Evolutionary conservation across 2,329 filamentous ascomycete species (phyloP).

Genomic region (Scorias spongiosa): DNA sequence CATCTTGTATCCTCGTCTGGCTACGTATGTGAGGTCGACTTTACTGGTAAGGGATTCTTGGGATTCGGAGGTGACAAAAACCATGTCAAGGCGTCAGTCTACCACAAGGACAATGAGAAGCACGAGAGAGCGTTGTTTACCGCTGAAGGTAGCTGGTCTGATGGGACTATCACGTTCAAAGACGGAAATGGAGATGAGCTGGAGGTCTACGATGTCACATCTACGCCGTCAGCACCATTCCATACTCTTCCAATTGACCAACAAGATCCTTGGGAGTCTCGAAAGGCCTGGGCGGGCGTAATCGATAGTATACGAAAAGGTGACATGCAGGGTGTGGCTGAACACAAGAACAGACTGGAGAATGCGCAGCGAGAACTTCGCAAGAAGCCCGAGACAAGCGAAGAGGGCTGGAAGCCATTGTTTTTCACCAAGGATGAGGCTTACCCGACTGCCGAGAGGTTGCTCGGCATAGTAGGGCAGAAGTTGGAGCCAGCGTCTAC

Average conservation of each 20-base stretch:
- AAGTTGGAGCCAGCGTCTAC: slow-evolving; percentile 44
- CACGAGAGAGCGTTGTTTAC: slow-evolving; percentile 21
- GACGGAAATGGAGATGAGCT: slow-evolving; percentile 21
- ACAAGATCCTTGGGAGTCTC: slow-evolving; percentile 31
- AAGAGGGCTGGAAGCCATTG: slow-evolving; percentile 23
- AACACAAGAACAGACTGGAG: slow-evolving; percentile 17
- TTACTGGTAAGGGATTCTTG: slow-evolving; percentile 27
- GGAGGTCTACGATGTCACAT: slow-evolving; percentile 20
- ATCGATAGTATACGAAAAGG: slow-evolving; percentile 24
- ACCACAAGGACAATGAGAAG: slow-evolving; percentile 14
- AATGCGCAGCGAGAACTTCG: slow-evolving; percentile 27
- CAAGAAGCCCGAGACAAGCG: slow-evolving; percentile 21
- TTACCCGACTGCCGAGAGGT: slow-evolving; percentile 15
- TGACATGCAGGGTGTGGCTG: slow-evolving; percentile 27
- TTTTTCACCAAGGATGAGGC: slow-evolving; percentile 24
- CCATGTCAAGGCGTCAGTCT: slow-evolving; percentile 24
- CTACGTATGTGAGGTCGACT: slow-evolving; percentile 27
- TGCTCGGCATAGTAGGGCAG: slow-evolving; percentile 20
- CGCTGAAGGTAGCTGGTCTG: slow-evolving; percentile 28
- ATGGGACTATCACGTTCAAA: slow-evolving; percentile 20
- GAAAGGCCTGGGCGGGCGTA: slow-evolving; percentile 28
- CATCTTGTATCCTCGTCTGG: slow-evolving; percentile 27
- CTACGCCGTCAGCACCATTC: slow-evolving; percentile 11
- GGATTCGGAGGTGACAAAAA: slow-evolving; percentile 28
- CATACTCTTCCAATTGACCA: slow-evolving; percentile 16